Base-by-base conservation (phyloP, 2,329 filamentous ascomycete species). In the Epichloe festucae region DNA sequence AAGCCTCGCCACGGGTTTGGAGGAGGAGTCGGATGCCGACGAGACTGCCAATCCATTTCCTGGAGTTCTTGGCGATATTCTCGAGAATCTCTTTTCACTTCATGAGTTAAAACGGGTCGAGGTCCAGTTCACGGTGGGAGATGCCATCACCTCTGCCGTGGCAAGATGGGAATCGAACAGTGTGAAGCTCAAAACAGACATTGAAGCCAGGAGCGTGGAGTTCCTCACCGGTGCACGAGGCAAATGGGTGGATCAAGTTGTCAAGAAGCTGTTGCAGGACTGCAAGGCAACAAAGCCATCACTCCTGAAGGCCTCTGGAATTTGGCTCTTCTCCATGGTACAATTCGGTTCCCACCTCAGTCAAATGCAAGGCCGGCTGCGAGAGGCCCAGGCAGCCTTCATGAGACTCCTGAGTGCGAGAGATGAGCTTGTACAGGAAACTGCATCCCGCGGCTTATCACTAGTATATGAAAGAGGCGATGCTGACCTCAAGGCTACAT, bases 351-450 rank as follows among this genome's bases (percentile, higher is more conserved):
- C 89, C 0, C 83, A 90, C 57, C 71, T 89, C n/a, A 64, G 72
- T 3, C 79, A 87, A 56, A 77, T 97, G 5, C 87, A 94, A 62
- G 71, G 73, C 4, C 79, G 82, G 12, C 73, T 98, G 40, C 77
- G 87, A 48, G 80, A 89, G 59, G 89, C 85, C 53, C 93, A 98
- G 65, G 78, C 78, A 38, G 86, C 89, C 0, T 98, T 98, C 66
- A 90, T 94, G 74, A 77, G 84, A 27, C 83, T 96, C 34, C 76
- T 98, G 12, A 85, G 84, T 15, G 89, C 94, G 53, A 79, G 90
- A 19, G 93, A 98, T 60, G 90, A 97, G 63, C 78, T 97, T 8
- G 89, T 97, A 0, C 93, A 98, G 66, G 93, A 98, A 67, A 94
- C 89, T 4, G 90, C 93, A 4, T 95, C 91, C 0, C 78, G 91